These are phyloP conservation scores for Mesotaenium endlicherianum DNA, from an alignment of 139 green algal species.

Conservation along the genomic window DNA sequence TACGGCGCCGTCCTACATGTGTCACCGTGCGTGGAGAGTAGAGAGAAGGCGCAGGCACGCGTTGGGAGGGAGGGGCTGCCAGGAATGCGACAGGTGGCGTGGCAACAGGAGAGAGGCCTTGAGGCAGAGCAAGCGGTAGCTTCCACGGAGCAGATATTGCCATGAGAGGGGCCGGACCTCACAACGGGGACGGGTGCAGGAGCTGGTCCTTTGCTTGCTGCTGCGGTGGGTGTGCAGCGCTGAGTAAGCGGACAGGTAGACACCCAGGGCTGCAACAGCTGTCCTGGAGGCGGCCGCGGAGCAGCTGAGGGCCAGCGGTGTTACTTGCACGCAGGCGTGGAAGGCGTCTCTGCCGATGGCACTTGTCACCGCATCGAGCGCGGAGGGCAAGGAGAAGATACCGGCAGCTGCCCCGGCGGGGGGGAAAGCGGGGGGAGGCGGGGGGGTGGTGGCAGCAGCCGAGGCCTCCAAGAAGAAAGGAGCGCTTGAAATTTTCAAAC, in stretches of 20 bases:
- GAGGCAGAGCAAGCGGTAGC: not conserved
- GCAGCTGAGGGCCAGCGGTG: not conserved
- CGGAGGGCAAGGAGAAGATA: too few species aligned
- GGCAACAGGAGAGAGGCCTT: not conserved
- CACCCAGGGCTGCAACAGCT: not conserved
- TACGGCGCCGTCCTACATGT: not conserved
- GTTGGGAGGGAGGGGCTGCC: not conserved
- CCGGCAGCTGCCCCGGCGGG: too few species aligned
- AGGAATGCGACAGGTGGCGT: not conserved
- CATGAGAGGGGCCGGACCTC: not conserved
- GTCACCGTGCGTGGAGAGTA: not conserved
- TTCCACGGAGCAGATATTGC: not conserved
- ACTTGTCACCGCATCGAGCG: not conserved
- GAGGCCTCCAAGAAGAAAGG: too few species aligned
- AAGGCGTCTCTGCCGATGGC: not conserved
- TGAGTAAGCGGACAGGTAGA: not conserved
- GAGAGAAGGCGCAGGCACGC: not conserved
- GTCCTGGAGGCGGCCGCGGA: not conserved
- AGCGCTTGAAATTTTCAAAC: too few species aligned
- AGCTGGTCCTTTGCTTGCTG: constrained; percentile 4
- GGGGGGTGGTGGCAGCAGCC: too few species aligned
- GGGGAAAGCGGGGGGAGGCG: too few species aligned
- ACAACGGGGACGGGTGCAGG: not conserved
- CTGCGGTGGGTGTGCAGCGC: not conserved
- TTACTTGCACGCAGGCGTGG: not conserved